Conservation (phyloP, 352 stramenopile species). For the Thraustotheca clavata region DNA sequence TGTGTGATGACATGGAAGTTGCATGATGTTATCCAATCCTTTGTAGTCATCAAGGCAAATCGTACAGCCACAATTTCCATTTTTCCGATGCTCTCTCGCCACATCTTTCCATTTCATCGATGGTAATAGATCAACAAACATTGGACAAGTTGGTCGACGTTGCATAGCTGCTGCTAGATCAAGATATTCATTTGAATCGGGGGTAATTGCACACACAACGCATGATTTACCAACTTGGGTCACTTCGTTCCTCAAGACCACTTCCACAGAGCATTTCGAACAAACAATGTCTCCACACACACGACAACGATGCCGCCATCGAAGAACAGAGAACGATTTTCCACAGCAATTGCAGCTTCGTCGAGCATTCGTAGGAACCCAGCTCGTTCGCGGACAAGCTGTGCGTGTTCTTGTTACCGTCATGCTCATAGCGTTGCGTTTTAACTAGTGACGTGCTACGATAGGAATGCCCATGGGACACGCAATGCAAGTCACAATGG, state of each 20-base stretch:
- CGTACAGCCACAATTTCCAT: no score
- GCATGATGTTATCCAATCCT: background rate
- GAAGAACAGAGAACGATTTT: constrained; percentile 74
- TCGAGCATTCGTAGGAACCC: background rate
- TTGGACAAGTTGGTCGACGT: background rate
- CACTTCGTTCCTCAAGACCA: background rate
- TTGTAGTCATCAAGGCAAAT: constrained; percentile 5
- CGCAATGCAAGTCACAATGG: no score
- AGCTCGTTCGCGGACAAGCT: background rate
- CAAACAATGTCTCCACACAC: constrained; percentile 72
- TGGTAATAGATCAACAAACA: constrained; percentile 1
- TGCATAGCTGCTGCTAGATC: background rate
- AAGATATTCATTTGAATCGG: background rate
- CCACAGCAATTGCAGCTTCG: constrained; percentile 60
- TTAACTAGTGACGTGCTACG: no score
- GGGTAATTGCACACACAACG: background rate
- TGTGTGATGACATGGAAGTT: background rate
- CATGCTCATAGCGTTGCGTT: no score
- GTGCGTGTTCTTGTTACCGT: background rate
- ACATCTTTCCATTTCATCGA: constrained; percentile 1
- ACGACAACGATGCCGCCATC: constrained; percentile 76
- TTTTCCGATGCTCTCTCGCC: background rate
- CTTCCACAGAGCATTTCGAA: constrained; percentile 32
- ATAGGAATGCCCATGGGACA: no score
- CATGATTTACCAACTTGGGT: background rate